Conservation (phyloP, 805 yeast species). For the Schizosaccharomyces cryophilus region DNA sequence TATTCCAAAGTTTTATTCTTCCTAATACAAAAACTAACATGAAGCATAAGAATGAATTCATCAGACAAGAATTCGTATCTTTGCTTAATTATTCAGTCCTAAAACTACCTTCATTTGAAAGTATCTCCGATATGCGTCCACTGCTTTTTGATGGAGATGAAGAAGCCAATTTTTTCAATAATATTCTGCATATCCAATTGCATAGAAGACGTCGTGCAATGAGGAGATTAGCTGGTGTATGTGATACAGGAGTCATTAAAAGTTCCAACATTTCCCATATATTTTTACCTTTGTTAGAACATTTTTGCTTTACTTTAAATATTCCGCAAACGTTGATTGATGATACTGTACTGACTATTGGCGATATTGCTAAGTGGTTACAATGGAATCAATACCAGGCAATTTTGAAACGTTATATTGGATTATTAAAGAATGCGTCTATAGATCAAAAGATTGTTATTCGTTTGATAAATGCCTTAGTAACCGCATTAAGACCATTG, state of each 20-base stretch:
- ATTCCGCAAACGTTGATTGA: constrained; percentile 15
- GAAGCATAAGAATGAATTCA: constrained; percentile 30
- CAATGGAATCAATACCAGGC: constrained; percentile 68
- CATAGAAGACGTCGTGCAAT: constrained; percentile 73
- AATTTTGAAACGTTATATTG: constrained; percentile 40
- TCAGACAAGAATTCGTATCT: constrained; percentile 47
- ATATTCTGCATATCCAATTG: constrained; percentile 59
- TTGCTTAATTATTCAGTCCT: constrained; percentile 32
- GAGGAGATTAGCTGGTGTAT: constrained; percentile 30
- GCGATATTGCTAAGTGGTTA: constrained; percentile 29
- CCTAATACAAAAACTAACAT: constrained; percentile 14
- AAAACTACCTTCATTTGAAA: constrained; percentile 19
- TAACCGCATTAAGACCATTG: constrained; percentile 19
- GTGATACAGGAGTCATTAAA: constrained; percentile 19
- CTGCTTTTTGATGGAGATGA: constrained; percentile 44
- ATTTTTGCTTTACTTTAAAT: constrained; percentile 30
- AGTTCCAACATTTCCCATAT: constrained; percentile 49
- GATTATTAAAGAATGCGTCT: constrained; percentile 21
- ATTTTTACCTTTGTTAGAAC: constrained; percentile 64
- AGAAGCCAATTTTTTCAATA: constrained; percentile 58
- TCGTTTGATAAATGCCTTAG: constrained; percentile 28
- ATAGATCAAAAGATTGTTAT: constrained; percentile 33
- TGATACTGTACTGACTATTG: constrained; percentile 33
- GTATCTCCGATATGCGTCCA: constrained; percentile 39
- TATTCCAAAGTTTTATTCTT: constrained; percentile 10